Evolutionary conservation across 768 basidiomycete genomes (phyloP).

Genomic region (Zangia roseola): DNA sequence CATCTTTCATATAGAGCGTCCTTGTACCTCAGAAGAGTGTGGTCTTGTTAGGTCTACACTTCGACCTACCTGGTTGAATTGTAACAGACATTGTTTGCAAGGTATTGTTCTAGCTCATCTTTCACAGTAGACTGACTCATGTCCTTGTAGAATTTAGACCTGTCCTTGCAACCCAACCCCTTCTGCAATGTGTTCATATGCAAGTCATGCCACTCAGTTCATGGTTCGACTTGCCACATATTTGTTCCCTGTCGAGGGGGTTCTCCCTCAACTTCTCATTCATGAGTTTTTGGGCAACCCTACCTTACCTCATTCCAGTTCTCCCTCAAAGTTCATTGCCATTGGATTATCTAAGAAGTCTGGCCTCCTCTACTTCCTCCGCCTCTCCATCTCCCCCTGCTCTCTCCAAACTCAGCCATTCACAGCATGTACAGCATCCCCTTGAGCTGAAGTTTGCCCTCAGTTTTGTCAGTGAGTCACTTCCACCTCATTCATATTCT

Average conservation of each 20-base stretch:
- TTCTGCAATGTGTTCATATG: slow-evolving; percentile 41
- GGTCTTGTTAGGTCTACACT: no score
- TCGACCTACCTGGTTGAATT: no score
- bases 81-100: no score
- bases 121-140: no score
- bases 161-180: slow-evolving; percentile 24
- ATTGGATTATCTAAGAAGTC: slow-evolving; percentile 53
- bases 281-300: slow-evolving; percentile 80
- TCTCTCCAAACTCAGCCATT: slow-evolving; percentile 37
- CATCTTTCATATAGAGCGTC: no score
- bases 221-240: slow-evolving; percentile 41
- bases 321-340: slow-evolving; percentile 33
- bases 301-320: slow-evolving; percentile 49
- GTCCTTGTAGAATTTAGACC: slow-evolving; percentile 37
- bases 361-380: slow-evolving; percentile 52
- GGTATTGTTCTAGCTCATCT: no score
- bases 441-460: slow-evolving; percentile 70
- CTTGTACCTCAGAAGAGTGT: no score
- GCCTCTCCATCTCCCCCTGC: slow-evolving; percentile 40
- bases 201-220: slow-evolving; percentile 14
- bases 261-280: slow-evolving; percentile 58
- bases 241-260: slow-evolving; percentile 67
- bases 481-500: neutral
- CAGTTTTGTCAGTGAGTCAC: slow-evolving; percentile 65
- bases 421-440: slow-evolving; percentile 33